phyloP scores from a whole-genome alignment of 495 filamentous ascomycete genomes.

The Amphirosellinia nigrospora region DNA sequence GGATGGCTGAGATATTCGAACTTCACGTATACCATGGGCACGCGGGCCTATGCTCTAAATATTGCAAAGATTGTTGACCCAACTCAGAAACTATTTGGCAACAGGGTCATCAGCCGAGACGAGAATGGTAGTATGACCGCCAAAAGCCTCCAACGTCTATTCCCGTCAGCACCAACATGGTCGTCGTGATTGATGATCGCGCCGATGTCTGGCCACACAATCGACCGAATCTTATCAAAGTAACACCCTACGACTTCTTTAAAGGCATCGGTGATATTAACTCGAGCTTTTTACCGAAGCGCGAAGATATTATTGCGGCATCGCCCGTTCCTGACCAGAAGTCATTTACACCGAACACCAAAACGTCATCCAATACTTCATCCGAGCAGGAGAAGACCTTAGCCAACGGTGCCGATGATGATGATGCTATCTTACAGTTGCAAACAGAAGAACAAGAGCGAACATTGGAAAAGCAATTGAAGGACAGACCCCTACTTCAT shows the following conservation, averaged over 20 bases:
- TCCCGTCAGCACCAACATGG: slow-evolving; percentile 99
- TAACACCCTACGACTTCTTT: slow-evolving; percentile 95
- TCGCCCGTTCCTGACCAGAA: slow-evolving; percentile 33
- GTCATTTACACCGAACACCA: slow-evolving; percentile 29
- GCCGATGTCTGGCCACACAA: slow-evolving; percentile 98
- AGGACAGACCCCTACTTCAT: slow-evolving; percentile 82
- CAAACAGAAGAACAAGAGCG: slow-evolving; percentile 85
- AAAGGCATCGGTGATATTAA: slow-evolving; percentile 99
- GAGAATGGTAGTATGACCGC: slow-evolving; percentile 91
- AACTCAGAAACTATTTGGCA: slow-evolving; percentile 85
- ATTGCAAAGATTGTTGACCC: slow-evolving; percentile 95
- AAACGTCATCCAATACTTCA: slow-evolving; percentile 5
- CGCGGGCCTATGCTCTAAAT: slow-evolving; percentile 87
- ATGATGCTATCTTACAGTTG: slow-evolving; percentile 70
- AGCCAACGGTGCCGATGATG: slow-evolving; percentile 71
- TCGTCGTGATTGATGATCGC: slow-evolving; percentile 97
- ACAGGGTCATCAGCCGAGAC: slow-evolving; percentile 92
- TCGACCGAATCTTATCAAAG: slow-evolving; percentile 91
- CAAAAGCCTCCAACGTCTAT: slow-evolving; percentile 89
- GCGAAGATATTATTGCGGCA: slow-evolving; percentile 68
- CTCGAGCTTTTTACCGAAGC: slow-evolving; percentile 92
- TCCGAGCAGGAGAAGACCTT: slow-evolving; percentile 49
- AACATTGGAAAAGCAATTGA: slow-evolving; percentile 84
- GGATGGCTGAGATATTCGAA: slow-evolving; percentile 83
- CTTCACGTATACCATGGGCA: slow-evolving; percentile 99